Evolutionary conservation across 495 filamentous ascomycete genomes (phyloP).

Genomic region (Cryomyces minteri): DNA sequence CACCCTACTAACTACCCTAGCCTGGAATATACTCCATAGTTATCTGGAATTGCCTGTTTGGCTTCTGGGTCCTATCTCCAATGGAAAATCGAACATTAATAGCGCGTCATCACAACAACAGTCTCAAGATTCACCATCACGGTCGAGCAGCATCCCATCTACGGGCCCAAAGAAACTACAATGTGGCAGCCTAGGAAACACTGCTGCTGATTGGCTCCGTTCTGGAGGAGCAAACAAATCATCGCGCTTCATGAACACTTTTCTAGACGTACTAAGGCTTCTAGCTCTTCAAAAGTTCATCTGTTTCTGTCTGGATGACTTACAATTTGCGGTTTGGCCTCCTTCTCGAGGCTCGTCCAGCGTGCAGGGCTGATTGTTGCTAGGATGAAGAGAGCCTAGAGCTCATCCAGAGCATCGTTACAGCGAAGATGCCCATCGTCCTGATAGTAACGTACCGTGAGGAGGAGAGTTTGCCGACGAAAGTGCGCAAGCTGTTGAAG

Average conservation of each 20-base stretch:
- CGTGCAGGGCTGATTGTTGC: too few relatives aligned
- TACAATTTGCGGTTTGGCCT: conserved; percentile 43
- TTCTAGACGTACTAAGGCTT: conserved; percentile 64
- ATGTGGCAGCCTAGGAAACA: conserved; percentile 21
- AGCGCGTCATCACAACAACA: too few relatives aligned
- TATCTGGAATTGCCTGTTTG: conserved; percentile 61
- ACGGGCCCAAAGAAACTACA: background rate
- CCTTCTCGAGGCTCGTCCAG: too few relatives aligned
- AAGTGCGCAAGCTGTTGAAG: conserved; percentile 7
- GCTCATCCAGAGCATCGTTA: conserved; percentile 54
- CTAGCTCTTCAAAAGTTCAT: conserved; percentile 64
- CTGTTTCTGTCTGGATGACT: conserved; percentile 67
- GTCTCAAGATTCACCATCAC: too few relatives aligned
- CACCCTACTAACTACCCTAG: conserved; percentile 24
- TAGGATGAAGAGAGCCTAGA: conserved; percentile 64
- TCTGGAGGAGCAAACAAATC: conserved; percentile 51
- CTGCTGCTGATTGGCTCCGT: conserved; percentile 51
- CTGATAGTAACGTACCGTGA: conserved; percentile 50
- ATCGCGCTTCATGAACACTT: conserved; percentile 64
- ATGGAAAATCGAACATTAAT: too few relatives aligned
- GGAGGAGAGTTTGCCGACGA: conserved; percentile 22
- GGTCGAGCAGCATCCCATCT: background rate
- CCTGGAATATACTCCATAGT: conserved; percentile 62
- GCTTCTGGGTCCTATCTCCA: conserved; percentile 32
- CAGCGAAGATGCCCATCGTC: conserved; percentile 53